Evolutionary conservation across 768 basidiomycete species (phyloP), one percentile per base, ranked within the genome.

Genomic region (Tulasnella sp.): DNA sequence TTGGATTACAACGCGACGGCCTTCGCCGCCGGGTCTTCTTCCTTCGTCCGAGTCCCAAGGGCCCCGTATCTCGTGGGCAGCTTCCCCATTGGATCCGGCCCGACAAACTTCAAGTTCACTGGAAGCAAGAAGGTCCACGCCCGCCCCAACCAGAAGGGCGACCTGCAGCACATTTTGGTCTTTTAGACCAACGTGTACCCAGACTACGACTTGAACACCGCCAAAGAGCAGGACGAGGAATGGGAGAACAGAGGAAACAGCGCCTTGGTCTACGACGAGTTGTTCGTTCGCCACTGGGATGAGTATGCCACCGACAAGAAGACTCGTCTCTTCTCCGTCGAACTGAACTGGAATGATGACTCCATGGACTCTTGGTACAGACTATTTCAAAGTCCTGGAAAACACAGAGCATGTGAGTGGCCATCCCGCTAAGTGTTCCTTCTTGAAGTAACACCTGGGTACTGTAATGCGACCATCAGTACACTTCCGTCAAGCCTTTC

Each of bases 151-250:
- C 26, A 46, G 26, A 57, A 77, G 70, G 69, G 42, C 77, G 57
- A 76, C 20, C 20, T 77, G 26, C 42, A 69, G 37, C 72, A 70
- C 20, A 81, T 87, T 70, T 88, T 99, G 48, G 90, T 94, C 7
- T 98, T 99, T 86, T 93, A 94, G 0, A 94, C 93, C 93, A 87
- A 89, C 75, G 94, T 86, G 3, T 87, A 83, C 82, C 79, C 81
- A n/a, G 83, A 84, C 72, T 82, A 82, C 10, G 57, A 75, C 26
- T 81, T 98, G 70, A 89, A 87, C 51, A 87, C 90, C 13, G 91
- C 92, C 35, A 88, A 87, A 80, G 86, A 89, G 81, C 88, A 92
- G 80, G 94, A 97, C 82, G 86, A 91, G 80, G 87, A 86, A 57
- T 93, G 90, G 86, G 90, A 91, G 75, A 88, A 90, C 77, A 88